Evolutionary conservation across 2,329 filamentous ascomycete genomes (phyloP), one percentile per base, ranked within the genome.

Genomic region (Geosmithia flava): DNA sequence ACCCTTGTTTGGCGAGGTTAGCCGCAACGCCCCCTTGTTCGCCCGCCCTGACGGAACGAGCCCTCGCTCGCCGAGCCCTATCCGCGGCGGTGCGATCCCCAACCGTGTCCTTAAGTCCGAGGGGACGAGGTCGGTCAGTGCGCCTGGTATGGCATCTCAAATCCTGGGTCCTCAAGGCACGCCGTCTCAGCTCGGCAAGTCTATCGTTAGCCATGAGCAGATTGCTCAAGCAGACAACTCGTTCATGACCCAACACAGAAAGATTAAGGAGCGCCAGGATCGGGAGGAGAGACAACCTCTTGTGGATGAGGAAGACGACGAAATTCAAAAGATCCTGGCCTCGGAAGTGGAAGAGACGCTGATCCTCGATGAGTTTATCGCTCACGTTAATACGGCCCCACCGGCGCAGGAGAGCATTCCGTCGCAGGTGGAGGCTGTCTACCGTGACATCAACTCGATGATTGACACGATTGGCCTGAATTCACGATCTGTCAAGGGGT

Each of bases 391-490:
- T 51, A 70, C 75, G 41, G 69, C 68, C 6, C 67, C 72, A 3
- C 69, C 72, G 15, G 72, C 73, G 15, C 68, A 71, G 47, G 75
- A 81, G 48, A 80, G 72, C 44, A 70, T 83, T 30, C 75, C 79
- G 3, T 71, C 75, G 8, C 80, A 83, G 54, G 78, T 81, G 20
- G 80, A 84, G 57, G 75, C 78, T 17, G 70, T 84, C 1, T 93
- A 87, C 61, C 77, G 84, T 43, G 87, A 91, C 57, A 86, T 91
- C 60, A 91, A 93, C 62, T 86, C 86, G 13, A 98, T 97, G 93
- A 82, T 98, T 42, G 88, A 96, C 57, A 91, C 87, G 0, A 69
- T 97, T 41, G 91, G 91, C 10, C 75, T 96, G 46, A 97, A 97
- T 60, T 80, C 72, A 11, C 71, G 77, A 16, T 80, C 86, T 6